Base-by-base conservation (phyloP, 2,329 filamentous ascomycete species). In the Venturia effusa region DNA sequence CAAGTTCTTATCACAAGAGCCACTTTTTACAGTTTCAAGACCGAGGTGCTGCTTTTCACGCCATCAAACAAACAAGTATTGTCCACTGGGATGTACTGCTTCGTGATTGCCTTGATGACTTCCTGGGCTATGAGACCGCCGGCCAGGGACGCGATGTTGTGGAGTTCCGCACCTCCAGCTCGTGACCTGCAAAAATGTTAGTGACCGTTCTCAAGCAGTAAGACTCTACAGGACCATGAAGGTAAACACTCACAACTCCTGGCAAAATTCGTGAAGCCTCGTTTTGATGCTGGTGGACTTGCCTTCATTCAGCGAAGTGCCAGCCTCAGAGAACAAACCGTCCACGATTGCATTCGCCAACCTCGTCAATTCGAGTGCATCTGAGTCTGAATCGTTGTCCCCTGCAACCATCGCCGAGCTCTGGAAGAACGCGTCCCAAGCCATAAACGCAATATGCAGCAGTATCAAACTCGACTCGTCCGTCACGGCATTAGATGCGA, bases 81-180 rank as follows among this genome's bases (percentile, higher is more conserved):
- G 71, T 87, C 83, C 10, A 87, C 77, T 1, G 85, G 84, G 13
- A 86, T 78, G 70, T 87, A 88, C 74, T 88, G 85, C 69, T 82
- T 80, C n/a, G 85, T 88, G 55, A 93, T 84, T 74, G 85, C 82
- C 73, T 99, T 99, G 78, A 99, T 95, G 67, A 93, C 85, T 77
- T 99, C 94, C 76, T 99, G 95, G n/a, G 93, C 91, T 59, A 95
- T 88, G 79, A 99, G 88, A 3, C 94, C 95, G 37, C 94, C 95
- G 0, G 87, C 88, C 64, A 96, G 78, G 32, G 92, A 88, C 39
- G 92, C 89, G 64, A 95, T 89, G 73, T 97, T 97, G 78, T 99
- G 94, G 66, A 99, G 78, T 74, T 99, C 95, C 63, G 86, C 89
- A 34, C 90, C 90, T 59, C 85, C 86, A 41, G 90, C 89, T 66